Conservation (phyloP, 2,329 filamentous ascomycete species). For the Bipolaris bicolor region DNA sequence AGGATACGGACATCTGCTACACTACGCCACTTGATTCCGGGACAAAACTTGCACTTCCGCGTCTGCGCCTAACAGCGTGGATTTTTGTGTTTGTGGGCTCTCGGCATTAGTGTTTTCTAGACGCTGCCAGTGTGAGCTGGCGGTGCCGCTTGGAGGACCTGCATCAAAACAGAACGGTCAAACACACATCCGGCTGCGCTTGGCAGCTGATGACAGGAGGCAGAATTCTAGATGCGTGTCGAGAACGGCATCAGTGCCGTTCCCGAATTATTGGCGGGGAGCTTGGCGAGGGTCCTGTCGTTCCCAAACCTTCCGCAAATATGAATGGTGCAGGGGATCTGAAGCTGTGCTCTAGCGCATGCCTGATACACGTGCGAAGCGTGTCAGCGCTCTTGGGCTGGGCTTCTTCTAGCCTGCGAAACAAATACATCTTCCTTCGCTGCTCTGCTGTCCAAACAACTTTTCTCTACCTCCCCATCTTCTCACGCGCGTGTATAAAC, state of each 20-base stretch:
- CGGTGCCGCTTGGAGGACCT: constrained; percentile 14
- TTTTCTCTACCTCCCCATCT: constrained; percentile 19
- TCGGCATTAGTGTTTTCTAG: constrained; percentile 20
- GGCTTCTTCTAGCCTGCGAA: constrained; percentile 27
- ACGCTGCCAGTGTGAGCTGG: constrained; percentile 22
- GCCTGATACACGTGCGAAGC: constrained; percentile 27
- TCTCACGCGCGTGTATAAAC: constrained; percentile 15
- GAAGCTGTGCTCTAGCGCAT: constrained; percentile 21
- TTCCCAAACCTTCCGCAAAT: constrained; percentile 25
- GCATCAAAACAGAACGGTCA: constrained; percentile 15
- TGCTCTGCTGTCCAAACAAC: constrained; percentile 26
- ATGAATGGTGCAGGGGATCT: constrained; percentile 26
- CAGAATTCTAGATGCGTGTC: constrained; percentile 8
- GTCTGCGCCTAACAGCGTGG: constrained; percentile 10
- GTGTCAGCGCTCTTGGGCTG: constrained; percentile 21
- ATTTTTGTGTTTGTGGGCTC: constrained; percentile 14
- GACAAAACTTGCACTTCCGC: constrained; percentile 9
- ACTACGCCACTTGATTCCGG: constrained; percentile 20
- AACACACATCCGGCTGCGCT: constrained; percentile 17
- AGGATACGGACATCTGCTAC: constrained; percentile 28
- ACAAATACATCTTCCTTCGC: constrained; percentile 34
- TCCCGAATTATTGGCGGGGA: constrained; percentile 23
- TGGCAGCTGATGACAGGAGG: background rate
- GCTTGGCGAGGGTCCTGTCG: constrained; percentile 31
- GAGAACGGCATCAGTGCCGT: constrained; percentile 6